Percentiles rank a stretch among this genome's conserved stretches.
Conservation (phyloP, 2,329 filamentous ascomycete species). For the Colletotrichum tropicale region DNA sequence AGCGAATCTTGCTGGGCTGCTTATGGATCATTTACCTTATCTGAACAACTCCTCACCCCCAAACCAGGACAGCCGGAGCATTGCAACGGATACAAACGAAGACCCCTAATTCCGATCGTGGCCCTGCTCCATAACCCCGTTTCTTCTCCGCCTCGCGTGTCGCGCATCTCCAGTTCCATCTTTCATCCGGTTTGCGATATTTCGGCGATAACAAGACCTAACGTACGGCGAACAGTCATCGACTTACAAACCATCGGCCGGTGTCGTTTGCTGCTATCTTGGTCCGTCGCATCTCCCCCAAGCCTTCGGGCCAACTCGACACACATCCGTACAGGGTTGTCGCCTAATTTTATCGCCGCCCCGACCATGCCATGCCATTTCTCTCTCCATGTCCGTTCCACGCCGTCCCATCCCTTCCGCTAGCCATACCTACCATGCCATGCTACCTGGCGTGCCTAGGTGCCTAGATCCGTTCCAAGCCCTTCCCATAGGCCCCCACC, state of each 20-base stretch:
- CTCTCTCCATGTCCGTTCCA: neutral
- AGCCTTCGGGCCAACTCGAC: neutral
- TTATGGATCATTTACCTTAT: neutral
- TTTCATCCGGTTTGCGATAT: neutral
- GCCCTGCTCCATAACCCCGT: neutral
- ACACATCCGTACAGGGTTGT: neutral
- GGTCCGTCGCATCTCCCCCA: neutral
- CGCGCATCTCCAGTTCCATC: neutral
- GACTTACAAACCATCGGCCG: neutral
- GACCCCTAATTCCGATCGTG: conserved; percentile 2
- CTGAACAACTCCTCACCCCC: neutral
- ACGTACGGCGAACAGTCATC: neutral
- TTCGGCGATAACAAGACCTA: neutral
- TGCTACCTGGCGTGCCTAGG: neutral
- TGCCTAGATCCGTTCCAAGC: neutral
- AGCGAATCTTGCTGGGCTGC: neutral
- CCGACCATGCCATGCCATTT: neutral
- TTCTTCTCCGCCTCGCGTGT: neutral
- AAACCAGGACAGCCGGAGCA: neutral
- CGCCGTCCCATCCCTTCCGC: neutral
- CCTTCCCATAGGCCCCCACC: neutral
- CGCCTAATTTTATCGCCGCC: neutral
- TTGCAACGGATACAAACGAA: neutral
- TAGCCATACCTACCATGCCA: neutral
- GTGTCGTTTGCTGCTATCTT: neutral